These are phyloP conservation scores for Trichoderma virens DNA, from an alignment of 495 filamentous ascomycete species.

Conservation along the genomic window DNA sequence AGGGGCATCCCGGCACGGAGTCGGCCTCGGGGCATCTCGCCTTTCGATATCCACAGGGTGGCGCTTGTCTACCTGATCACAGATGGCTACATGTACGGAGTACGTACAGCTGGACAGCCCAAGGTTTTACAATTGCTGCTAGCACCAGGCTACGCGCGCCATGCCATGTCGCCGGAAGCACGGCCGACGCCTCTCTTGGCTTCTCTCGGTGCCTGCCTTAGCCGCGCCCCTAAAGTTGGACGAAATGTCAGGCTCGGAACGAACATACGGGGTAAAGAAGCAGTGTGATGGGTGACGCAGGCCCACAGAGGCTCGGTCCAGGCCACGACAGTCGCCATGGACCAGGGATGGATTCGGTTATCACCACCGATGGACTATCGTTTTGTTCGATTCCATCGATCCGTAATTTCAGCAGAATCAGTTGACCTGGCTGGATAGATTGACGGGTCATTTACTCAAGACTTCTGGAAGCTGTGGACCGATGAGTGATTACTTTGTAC, in stretches of 20 bases:
- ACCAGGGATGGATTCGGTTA: constrained; percentile 3
- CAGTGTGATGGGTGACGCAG: background rate
- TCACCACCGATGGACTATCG: background rate
- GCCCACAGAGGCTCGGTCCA: background rate
- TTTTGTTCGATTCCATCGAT: background rate
- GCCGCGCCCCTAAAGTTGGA: background rate
- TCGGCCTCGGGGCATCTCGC: constrained; percentile 3
- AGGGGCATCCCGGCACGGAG: background rate
- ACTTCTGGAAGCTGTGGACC: background rate
- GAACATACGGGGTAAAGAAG: background rate
- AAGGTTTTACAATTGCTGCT: background rate
- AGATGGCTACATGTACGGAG: background rate
- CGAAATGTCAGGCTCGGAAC: background rate
- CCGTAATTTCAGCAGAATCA: constrained; percentile 8
- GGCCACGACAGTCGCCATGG: background rate
- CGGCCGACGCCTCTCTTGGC: background rate
- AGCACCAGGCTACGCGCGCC: background rate
- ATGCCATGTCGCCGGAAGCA: background rate
- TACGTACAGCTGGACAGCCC: background rate
- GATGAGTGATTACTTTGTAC: background rate
- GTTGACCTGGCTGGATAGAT: background rate
- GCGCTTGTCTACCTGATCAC: background rate
- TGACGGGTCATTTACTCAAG: background rate
- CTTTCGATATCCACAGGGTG: background rate
- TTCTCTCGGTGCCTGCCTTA: background rate